Evolutionary conservation across 2,329 filamentous ascomycete genomes (phyloP).

Genomic region (Trichoderma guizhouense): DNA sequence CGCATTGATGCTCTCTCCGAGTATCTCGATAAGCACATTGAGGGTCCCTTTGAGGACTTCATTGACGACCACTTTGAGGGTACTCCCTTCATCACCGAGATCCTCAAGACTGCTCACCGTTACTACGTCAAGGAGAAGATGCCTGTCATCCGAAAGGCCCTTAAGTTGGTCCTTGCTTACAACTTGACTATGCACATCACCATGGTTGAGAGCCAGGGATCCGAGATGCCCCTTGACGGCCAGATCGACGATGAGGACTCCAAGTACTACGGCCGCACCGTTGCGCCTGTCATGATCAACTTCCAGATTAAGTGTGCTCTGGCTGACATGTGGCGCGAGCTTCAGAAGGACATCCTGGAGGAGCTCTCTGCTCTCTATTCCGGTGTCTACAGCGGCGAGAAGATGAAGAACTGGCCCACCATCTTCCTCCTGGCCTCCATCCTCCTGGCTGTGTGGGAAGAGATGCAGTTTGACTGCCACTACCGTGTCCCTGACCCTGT

Average conservation of each 20-base stretch:
- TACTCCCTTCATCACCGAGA: slow-evolving; percentile 90
- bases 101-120: slow-evolving; percentile 91
- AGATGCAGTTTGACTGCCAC: slow-evolving; percentile 98
- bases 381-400: slow-evolving; percentile 96
- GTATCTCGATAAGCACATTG: slow-evolving; percentile 93
- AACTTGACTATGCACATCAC: slow-evolving; percentile 94
- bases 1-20: slow-evolving; percentile 77
- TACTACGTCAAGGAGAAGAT: slow-evolving; percentile 87
- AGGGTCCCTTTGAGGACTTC: slow-evolving; percentile 86
- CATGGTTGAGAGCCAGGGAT: slow-evolving; percentile 83
- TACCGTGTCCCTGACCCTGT: slow-evolving; percentile 84
- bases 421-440: slow-evolving; percentile 97
- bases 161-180: slow-evolving; percentile 93
- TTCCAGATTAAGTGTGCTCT: slow-evolving; percentile 98
- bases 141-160: slow-evolving; percentile 86
- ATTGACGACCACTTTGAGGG: slow-evolving; percentile 96
- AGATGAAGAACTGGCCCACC: slow-evolving; percentile 97
- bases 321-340: slow-evolving; percentile 96
- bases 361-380: slow-evolving; percentile 91
- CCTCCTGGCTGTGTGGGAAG: slow-evolving; percentile 90
- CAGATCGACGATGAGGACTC: slow-evolving; percentile 83
- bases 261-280: slow-evolving; percentile 83
- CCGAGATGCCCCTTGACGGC: slow-evolving; percentile 73
- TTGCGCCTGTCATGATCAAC: slow-evolving; percentile 98
- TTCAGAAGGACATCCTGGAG: slow-evolving; percentile 93